Conservation (phyloP, 331 rosid genomes). For the Arachis monticola region DNA sequence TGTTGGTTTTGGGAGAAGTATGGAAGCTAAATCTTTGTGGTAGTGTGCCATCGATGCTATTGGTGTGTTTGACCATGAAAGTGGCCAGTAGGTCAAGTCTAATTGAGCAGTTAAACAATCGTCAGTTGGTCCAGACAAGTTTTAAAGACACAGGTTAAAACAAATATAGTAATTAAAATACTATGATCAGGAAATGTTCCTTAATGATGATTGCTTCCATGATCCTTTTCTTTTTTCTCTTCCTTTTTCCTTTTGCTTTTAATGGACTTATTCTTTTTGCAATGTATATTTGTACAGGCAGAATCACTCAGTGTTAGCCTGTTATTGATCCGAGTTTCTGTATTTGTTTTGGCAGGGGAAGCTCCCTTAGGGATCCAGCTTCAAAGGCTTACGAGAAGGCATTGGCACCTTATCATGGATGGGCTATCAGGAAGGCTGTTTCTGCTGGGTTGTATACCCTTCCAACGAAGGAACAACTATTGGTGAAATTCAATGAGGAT, state of each 20-base stretch:
- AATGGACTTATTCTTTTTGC: background rate
- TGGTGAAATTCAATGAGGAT: constrained; percentile 80
- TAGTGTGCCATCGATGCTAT: no score
- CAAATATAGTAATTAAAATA: constrained; percentile 20
- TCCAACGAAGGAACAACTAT: constrained; percentile 76
- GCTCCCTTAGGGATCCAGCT: constrained; percentile 84
- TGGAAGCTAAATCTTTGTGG: no score
- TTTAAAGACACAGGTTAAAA: background rate
- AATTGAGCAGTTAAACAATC: background rate
- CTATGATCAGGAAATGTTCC: background rate
- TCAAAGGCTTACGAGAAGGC: constrained; percentile 82
- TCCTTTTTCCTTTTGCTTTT: background rate
- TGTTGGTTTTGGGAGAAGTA: no score
- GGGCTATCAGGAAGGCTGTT: constrained; percentile 93
- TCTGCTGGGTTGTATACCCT: constrained; percentile 91
- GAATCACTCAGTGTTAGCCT: background rate
- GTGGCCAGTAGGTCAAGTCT: background rate
- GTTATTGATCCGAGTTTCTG: constrained; percentile 25
- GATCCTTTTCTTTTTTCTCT: background rate
- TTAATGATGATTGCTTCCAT: background rate
- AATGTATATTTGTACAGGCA: background rate
- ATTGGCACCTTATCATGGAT: constrained; percentile 86
- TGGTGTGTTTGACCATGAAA: background rate
- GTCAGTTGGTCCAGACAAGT: constrained; percentile 1
- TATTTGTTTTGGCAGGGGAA: constrained; percentile 62